Percentiles rank a stretch among this genome's conserved stretches.
Evolutionary conservation across 75 land plant species (phyloP).

Genomic region (Pseudotsuga menziesii): DNA sequence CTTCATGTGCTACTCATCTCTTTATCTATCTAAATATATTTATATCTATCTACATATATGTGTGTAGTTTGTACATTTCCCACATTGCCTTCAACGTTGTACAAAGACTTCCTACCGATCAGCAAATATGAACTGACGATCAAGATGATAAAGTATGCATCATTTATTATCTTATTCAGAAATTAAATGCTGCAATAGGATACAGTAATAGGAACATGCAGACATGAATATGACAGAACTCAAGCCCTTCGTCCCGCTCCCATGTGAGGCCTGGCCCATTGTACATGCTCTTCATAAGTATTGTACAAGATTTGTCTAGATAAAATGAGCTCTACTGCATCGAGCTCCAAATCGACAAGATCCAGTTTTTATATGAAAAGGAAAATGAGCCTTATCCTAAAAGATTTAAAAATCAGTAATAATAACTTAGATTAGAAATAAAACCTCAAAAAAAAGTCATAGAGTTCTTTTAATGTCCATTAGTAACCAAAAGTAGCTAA

Average conservation of each 20-base stretch:
- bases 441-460: background rate
- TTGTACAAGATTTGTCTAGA: constrained; percentile 95
- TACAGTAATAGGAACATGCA: constrained; percentile 28
- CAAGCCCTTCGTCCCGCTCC: constrained; percentile 96
- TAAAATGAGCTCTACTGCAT: constrained; percentile 92
- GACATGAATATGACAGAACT: constrained; percentile 67
- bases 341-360: constrained; percentile 94
- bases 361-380: constrained; percentile 94
- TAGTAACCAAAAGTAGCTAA: background rate
- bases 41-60: background rate
- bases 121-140: background rate
- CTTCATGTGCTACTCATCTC: background rate
- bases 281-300: constrained; percentile 96
- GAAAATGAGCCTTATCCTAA: constrained; percentile 97
- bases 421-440: background rate
- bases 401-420: background rate
- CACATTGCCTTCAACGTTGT: background rate
- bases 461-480: background rate
- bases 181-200: constrained; percentile 16
- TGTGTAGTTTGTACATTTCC: background rate
- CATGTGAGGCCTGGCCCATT: constrained; percentile 95
- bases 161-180: no score
- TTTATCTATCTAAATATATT: background rate
- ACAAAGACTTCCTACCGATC: background rate
- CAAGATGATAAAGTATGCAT: background rate